These are phyloP conservation scores for Coprinopsis sp. DNA, from an alignment of 768 basidiomycete species.

Conservation along the genomic window DNA sequence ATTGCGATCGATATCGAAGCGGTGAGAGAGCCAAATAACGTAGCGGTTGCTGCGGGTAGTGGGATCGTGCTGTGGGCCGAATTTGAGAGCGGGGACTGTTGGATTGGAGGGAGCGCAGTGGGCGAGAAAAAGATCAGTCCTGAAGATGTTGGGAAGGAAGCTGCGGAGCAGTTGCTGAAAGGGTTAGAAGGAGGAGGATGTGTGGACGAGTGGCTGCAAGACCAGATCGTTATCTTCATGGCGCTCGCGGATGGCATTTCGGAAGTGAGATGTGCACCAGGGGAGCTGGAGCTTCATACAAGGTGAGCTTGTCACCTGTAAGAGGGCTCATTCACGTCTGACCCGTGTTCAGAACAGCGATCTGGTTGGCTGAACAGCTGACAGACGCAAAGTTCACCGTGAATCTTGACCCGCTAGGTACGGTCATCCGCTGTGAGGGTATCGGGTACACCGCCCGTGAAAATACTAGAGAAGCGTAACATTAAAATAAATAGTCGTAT, in stretches of 20 bases:
- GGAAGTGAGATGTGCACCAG: conserved; percentile 46
- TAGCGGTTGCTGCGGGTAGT: conserved; percentile 58
- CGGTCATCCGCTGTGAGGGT: conserved; percentile 57
- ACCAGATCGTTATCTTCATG: conserved; percentile 77
- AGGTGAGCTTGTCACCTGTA: conserved; percentile 37
- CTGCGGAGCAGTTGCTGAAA: conserved; percentile 53
- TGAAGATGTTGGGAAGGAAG: conserved; percentile 49
- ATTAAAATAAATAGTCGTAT: background rate
- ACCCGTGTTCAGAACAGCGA: conserved; percentile 61
- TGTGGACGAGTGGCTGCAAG: conserved; percentile 68
- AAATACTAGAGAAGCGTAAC: background rate
- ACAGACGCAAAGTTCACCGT: conserved; percentile 62
- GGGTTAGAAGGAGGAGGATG: conserved; percentile 64
- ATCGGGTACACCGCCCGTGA: conserved; percentile 43
- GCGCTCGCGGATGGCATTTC: conserved; percentile 67
- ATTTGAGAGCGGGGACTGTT: conserved; percentile 58
- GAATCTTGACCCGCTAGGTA: conserved; percentile 37
- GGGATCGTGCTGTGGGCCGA: conserved; percentile 76
- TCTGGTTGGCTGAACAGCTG: conserved; percentile 67
- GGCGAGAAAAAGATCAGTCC: conserved; percentile 48
- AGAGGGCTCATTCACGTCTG: background rate
- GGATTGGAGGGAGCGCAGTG: conserved; percentile 67
- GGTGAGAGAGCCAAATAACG: conserved; percentile 37
- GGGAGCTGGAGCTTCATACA: conserved; percentile 65
- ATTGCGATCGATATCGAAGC: conserved; percentile 36